Evolutionary conservation across 345 rosid genomes (phyloP).

Genomic region (Ailanthus altissimus): DNA sequence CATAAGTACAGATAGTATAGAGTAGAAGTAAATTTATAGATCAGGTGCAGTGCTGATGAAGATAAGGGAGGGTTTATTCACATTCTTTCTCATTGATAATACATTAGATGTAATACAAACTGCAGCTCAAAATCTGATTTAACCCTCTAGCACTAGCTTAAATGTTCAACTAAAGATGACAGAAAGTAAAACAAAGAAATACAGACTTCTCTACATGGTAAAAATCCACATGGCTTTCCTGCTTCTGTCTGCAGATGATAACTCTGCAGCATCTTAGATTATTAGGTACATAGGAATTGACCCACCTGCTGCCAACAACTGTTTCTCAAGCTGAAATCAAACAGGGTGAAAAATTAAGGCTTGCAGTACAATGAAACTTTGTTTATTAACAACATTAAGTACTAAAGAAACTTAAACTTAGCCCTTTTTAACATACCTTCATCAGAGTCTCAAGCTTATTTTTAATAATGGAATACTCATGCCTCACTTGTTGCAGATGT

Average conservation of each 20-base stretch:
- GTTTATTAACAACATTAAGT: background rate
- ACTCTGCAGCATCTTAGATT: conserved; percentile 12
- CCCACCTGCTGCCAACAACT: conserved; percentile 53
- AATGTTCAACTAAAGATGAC: conserved; percentile 6
- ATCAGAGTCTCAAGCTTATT: conserved; percentile 62
- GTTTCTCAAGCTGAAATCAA: conserved; percentile 53
- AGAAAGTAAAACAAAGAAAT: background rate
- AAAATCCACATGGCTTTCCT: conserved; percentile 19
- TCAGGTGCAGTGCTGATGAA: background rate
- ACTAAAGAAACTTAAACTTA: background rate
- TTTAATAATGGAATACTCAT: conserved; percentile 53
- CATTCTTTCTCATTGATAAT: conserved; percentile 32
- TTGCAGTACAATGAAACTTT: background rate
- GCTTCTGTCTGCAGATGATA: background rate
- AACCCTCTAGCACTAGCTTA: conserved; percentile 24
- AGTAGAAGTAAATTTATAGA: background rate
- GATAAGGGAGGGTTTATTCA: conserved; percentile 31
- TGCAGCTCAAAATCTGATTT: conserved; percentile 28
- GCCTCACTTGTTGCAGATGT: conserved; percentile 58
- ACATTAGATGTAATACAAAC: conserved; percentile 24
- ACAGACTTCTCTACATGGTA: conserved; percentile 15
- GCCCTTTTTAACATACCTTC: conserved; percentile 35
- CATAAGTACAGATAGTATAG: too few relatives aligned
- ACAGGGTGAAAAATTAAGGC: background rate
- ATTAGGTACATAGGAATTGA: conserved; percentile 31